phyloP scores from a whole-genome alignment of 306 rosid species.

The Glycine soja region DNA sequence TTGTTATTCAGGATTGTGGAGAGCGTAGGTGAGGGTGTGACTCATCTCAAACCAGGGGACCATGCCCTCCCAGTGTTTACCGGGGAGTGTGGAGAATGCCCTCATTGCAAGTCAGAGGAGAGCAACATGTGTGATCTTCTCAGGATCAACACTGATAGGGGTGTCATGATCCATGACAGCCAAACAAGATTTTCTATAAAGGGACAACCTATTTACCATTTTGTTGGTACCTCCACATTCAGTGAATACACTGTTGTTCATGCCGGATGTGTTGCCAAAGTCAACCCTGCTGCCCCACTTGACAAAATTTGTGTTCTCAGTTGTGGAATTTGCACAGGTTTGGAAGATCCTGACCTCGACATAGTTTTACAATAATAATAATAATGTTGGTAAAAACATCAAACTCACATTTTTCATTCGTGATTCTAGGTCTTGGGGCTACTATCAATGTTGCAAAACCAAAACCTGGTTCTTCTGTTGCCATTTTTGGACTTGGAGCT shows the following conservation, averaged over 20 bases:
- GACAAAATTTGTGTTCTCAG: conserved; percentile 96
- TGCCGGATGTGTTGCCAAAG: conserved; percentile 81
- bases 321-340: conserved; percentile 93
- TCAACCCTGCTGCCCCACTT: conserved; percentile 88
- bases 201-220: conserved; percentile 81
- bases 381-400: conserved; percentile 8
- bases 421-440: conserved; percentile 80
- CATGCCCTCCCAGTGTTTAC: conserved; percentile 95
- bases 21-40: conserved; percentile 93
- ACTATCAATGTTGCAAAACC: conserved; percentile 92
- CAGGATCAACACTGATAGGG: conserved; percentile 87
- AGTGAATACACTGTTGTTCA: conserved; percentile 87
- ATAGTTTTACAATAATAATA: neutral
- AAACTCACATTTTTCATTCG: neutral
- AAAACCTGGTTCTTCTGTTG: conserved; percentile 77
- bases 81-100: conserved; percentile 87
- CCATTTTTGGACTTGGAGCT: conserved; percentile 89
- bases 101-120: conserved; percentile 83
- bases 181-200: conserved; percentile 72
- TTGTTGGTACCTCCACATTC: conserved; percentile 89
- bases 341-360: neutral
- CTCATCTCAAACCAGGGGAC: conserved; percentile 79
- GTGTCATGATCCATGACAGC: conserved; percentile 72
- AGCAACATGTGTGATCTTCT: conserved; percentile 96
- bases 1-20: conserved; percentile 64